A percentile compares a stretch with the other conserved stretches of the same genome.
Evolutionary conservation across 2,329 filamentous ascomycete genomes (phyloP).

Genomic region (Sporothrix phasma): DNA sequence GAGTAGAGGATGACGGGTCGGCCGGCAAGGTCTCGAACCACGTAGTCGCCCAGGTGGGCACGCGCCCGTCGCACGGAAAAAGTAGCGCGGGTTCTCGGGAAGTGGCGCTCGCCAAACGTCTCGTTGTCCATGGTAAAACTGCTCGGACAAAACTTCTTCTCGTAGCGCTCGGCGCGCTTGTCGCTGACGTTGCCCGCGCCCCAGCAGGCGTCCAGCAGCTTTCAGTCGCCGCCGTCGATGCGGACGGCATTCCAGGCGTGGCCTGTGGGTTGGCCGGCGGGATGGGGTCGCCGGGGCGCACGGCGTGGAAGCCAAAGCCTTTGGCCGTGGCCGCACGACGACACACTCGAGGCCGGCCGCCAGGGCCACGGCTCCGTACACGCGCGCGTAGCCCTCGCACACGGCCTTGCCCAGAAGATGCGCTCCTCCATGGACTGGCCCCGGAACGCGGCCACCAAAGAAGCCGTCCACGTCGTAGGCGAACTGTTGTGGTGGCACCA

Average conservation of each 20-base stretch:
- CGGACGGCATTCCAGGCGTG: conserved; percentile 93
- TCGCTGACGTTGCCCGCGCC: conserved; percentile 63
- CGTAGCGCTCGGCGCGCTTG: conserved; percentile 47
- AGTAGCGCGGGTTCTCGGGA: conserved; percentile 54
- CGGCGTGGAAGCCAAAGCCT: conserved; percentile 60
- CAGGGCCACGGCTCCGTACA: conserved; percentile 69
- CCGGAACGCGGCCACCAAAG: conserved; percentile 57
- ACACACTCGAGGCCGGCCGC: conserved; percentile 71
- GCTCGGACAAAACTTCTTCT: conserved; percentile 55
- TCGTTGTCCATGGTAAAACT: conserved; percentile 58
- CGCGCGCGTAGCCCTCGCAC: conserved; percentile 80
- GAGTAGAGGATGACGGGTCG: conserved; percentile 39
- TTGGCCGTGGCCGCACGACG: conserved; percentile 76
- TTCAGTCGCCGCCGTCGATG: conserved; percentile 82
- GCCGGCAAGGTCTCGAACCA: conserved; percentile 48
- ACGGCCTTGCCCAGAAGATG: conserved; percentile 71
- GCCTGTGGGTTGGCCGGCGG: conserved; percentile 53
- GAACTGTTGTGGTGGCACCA: conserved; percentile 95
- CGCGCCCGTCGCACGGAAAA: conserved; percentile 65
- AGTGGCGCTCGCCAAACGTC: conserved; percentile 72
- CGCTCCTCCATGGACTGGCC: conserved; percentile 59
- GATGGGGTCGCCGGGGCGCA: conserved; percentile 52
- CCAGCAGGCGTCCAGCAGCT: conserved; percentile 87
- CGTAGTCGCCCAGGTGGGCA: conserved; percentile 71
- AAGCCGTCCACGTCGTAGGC: conserved; percentile 73